phyloP scores from a whole-genome alignment of 345 rosid genomes.

The Sonneratia alba region DNA sequence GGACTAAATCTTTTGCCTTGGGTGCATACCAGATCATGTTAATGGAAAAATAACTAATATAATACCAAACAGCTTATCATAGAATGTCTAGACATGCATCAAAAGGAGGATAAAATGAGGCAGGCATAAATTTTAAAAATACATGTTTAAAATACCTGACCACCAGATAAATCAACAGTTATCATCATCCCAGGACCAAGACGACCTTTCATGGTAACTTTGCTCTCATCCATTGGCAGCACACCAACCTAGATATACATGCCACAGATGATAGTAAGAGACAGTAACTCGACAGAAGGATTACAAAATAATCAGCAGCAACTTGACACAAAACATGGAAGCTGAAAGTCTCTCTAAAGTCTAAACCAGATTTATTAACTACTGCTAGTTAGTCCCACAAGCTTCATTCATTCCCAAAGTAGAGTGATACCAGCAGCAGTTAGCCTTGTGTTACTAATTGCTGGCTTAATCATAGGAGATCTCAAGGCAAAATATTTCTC shows the following conservation, averaged over 20 bases:
- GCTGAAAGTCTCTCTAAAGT: not conserved
- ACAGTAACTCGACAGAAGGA: not conserved
- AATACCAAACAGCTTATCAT: not conserved
- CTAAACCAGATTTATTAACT: not conserved
- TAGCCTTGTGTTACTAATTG: not conserved
- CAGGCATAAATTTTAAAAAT: not conserved
- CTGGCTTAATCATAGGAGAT: not conserved
- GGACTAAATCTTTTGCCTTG: no score
- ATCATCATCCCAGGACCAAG: conserved; percentile 99
- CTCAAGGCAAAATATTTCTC: not conserved
- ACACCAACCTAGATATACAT: conserved; percentile 73
- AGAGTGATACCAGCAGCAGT: not conserved
- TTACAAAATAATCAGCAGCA: not conserved
- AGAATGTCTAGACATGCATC: not conserved
- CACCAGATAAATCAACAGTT: conserved; percentile 67
- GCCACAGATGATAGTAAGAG: not conserved
- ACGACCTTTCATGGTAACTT: conserved; percentile 86
- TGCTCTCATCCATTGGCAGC: conserved; percentile 88
- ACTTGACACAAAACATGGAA: not conserved
- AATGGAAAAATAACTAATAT: no score
- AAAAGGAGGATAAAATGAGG: not conserved
- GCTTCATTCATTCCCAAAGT: not conserved
- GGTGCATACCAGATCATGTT: no score
- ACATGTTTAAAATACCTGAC: conserved; percentile 57
- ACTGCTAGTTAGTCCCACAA: not conserved